These are phyloP conservation scores for Apiotrichum veenhuisii DNA, from an alignment of 1,284 basidiomycete species.

Conservation along the genomic window DNA sequence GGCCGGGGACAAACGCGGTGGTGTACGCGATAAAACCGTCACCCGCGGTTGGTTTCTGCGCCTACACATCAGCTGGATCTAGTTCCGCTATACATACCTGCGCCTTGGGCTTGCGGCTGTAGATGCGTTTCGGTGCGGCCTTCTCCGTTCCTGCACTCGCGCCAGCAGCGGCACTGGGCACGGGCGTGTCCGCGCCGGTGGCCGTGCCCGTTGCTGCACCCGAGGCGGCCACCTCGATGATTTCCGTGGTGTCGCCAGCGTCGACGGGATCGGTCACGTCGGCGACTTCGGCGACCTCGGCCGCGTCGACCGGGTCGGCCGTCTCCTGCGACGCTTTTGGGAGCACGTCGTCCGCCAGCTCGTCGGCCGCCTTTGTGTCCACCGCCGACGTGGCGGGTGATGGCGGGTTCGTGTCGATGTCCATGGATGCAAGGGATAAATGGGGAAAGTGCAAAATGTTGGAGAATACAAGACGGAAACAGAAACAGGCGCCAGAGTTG, in stretches of 20 bases:
- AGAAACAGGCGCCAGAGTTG: too few species aligned
- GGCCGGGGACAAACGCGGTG: conserved; percentile 37
- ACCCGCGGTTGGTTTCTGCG: conserved; percentile 20
- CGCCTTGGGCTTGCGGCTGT: conserved; percentile 12
- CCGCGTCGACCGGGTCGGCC: background rate
- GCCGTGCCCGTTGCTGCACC: background rate
- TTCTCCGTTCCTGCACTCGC: too few species aligned
- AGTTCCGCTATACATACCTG: background rate
- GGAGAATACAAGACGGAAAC: background rate
- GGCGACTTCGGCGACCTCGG: background rate
- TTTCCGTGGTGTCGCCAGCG: background rate
- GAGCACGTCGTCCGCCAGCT: background rate
- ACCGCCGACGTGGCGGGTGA: background rate
- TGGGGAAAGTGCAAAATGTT: background rate
- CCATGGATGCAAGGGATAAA: background rate
- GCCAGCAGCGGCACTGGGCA: conserved; percentile 4
- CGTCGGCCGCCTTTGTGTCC: background rate
- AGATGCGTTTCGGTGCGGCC: conserved; percentile 4
- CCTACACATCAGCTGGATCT: background rate
- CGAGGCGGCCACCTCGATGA: background rate
- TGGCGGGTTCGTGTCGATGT: background rate
- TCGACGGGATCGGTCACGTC: background rate
- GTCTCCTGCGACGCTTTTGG: background rate
- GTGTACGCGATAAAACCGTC: conserved; percentile 30
- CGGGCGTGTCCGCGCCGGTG: conserved; percentile 8